These are phyloP conservation scores for Monsonia emarginata DNA, from an alignment of 441 rosid species.

Conservation along the genomic window DNA sequence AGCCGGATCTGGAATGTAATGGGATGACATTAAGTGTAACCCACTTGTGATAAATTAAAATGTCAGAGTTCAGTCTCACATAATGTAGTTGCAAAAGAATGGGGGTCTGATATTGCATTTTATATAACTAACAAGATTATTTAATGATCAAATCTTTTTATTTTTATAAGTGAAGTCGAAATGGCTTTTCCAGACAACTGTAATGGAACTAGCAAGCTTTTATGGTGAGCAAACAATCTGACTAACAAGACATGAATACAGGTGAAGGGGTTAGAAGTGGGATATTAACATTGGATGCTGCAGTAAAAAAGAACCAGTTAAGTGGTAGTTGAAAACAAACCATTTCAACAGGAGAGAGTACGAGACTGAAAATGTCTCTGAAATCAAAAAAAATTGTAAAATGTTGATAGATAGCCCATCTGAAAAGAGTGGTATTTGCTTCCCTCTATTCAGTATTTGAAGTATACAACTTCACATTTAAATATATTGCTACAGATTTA, in stretches of 20 bases:
- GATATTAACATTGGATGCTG: background rate
- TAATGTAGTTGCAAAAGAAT: background rate
- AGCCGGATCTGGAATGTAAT: background rate
- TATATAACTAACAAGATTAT: background rate
- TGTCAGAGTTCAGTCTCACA: background rate
- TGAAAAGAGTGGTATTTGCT: background rate
- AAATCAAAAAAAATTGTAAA: background rate
- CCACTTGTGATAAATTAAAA: background rate
- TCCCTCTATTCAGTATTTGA: conserved; percentile 1
- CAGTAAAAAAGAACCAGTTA: background rate
- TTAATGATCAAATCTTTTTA: background rate
- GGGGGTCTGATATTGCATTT: background rate
- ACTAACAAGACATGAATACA: background rate
- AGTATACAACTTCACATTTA: background rate
- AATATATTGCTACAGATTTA: background rate
- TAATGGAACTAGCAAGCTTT: background rate
- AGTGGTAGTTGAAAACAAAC: background rate
- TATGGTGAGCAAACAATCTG: background rate
- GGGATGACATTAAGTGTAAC: background rate
- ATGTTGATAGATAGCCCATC: background rate
- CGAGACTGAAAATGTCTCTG: background rate
- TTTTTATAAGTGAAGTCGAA: background rate
- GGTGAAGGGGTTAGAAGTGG: background rate
- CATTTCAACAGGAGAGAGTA: background rate
- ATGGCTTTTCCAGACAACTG: background rate